These are phyloP conservation scores for Cicer bijugum DNA, from an alignment of 306 rosid genomes.

Conservation along the genomic window DNA sequence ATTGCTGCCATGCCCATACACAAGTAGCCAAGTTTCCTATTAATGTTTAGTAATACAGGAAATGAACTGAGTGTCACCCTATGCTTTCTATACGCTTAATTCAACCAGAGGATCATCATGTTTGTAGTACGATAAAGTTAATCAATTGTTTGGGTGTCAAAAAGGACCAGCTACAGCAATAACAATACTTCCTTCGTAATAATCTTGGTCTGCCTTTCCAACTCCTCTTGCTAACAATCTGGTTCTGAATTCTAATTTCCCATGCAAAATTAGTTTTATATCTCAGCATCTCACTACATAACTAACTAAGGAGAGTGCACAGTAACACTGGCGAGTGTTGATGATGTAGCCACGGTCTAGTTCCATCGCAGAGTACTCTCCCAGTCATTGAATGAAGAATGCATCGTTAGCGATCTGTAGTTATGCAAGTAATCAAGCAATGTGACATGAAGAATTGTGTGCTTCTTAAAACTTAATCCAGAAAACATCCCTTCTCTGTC, in stretches of 20 bases:
- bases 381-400: constrained; percentile 18
- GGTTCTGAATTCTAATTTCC: constrained; percentile 11
- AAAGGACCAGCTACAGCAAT: neutral
- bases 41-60: neutral
- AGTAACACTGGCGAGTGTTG: neutral
- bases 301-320: constrained; percentile 15
- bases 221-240: constrained; percentile 22
- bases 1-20: neutral
- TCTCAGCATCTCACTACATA: constrained; percentile 22
- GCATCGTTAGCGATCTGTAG: constrained; percentile 23
- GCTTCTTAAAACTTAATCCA: constrained; percentile 10
- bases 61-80: neutral
- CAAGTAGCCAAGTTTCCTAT: neutral
- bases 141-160: neutral
- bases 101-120: neutral
- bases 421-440: constrained; percentile 19
- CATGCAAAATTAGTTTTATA: constrained; percentile 7
- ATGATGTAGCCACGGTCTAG: neutral
- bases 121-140: neutral
- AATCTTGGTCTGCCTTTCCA: constrained; percentile 20
- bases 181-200: neutral
- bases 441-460: constrained; percentile 13
- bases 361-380: constrained; percentile 4
- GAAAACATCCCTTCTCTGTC: constrained; percentile 2
- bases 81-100: neutral